Evolutionary conservation across 208 protist species (phyloP), one percentile per base, ranked within the genome.

Genomic region (Sergeia podlipaevii): DNA sequence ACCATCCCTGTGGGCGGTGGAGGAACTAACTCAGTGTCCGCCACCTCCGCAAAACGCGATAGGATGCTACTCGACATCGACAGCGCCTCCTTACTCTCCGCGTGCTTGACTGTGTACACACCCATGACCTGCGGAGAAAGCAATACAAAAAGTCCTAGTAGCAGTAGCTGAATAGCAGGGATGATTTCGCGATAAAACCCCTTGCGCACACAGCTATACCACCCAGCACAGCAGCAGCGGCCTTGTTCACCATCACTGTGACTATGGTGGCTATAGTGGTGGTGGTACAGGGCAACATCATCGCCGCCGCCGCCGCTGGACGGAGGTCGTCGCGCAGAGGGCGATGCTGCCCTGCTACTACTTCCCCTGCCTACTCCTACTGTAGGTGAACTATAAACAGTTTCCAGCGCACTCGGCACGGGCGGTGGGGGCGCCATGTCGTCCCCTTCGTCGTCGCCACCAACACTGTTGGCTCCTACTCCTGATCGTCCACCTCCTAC

Each of bases 101-200:
- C n/a, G n/a, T n/a, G n/a, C n/a, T n/a, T n/a, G 11, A 15, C 20
- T 23, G 76, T 70, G 49, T 55, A 77, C 18, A 58, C 49, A 11
- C 36, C 51, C 50, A 89, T 85, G 23, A 94, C 80, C 37, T 84
- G 61, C 41, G 87, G 87, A 4, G 67, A 81, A 7, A 91, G 52
- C 13, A 91, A 46, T 7, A 95, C 70, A 2, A 95, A 42, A 37
- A 77, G 32, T 15, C 87, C 87, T 17, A 87, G 69, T 18, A 95
- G 17, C 1, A 91, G 60, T 11, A 95, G 54, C 65, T 86, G 60
- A 15, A 80, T 33, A 10, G 51, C 58, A 11, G 74, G 63, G 17
- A 91, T 21, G 21, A 59, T 44, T n/a, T 69, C 53, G 3, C 49
- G 52, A 15, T 42, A 58, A 34, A 49, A 54, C 30, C 10, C 32